Base-by-base conservation (phyloP, 495 filamentous ascomycete species). In the Aspergillus sclerotiicarbonarius region DNA sequence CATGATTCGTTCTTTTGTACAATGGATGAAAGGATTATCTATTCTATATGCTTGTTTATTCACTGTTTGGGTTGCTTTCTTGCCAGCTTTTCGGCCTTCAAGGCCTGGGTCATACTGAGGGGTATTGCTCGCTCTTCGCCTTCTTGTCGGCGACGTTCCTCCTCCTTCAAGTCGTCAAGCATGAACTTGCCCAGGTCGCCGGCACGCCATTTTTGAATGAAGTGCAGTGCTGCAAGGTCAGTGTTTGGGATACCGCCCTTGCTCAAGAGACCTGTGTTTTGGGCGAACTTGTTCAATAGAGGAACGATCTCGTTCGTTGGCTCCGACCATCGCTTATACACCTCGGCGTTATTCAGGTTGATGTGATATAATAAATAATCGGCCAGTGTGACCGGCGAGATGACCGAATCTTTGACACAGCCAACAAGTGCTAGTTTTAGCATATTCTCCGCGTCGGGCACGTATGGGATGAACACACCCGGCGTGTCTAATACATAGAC, bases 381-480 rank as follows among this genome's bases (percentile, higher is more conserved):
- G 9, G 90, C 92, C 19, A 98, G 61, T 3, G 86, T 89, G 47
- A 85, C 79, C 0, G 86, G 77, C 4, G 87, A 78, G 37, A 98
- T 84, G 20, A 98, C 78, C 0, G 87, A 87, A 67, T 96, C 92
- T 65, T 96, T 94, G 29, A 98, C 90, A 70, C 88, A 90, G 4
- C 92, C 94, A 46, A 90, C 91, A 0, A 98, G 80, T 7, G 93
- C 86, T 18, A 98, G 80, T 71, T 95, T 96, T 32, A 98, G 76
- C 94, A 98, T 98, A 25, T 87, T 83, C 67, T 92, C 89, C 5
- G 86, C 80, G 69, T 92, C 82, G 0, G 87, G 80, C 35, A 98
- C 89, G 70, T 94, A 96, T 0, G 94, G 94, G 54, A 97, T 80
- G 71, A 98, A 98, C 3, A 98, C 92, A 30, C 94, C 93, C 0